Evolutionary conservation across 306 rosid species (phyloP).

Genomic region (Macrotyloma uniflorum): DNA sequence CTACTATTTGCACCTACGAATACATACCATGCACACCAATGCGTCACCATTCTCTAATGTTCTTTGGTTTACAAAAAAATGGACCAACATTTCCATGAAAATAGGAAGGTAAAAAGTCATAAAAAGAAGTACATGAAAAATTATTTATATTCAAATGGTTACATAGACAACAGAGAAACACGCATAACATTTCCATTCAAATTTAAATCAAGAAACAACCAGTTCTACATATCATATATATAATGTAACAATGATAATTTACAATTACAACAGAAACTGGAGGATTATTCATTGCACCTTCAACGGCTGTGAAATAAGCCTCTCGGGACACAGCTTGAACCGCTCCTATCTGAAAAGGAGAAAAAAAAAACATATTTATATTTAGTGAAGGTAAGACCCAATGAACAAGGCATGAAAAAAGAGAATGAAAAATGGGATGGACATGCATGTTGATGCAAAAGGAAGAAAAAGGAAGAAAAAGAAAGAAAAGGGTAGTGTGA

Average conservation of each 20-base stretch:
- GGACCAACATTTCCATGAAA: background rate
- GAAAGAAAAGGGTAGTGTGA: background rate
- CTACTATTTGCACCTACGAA: conserved; percentile 37
- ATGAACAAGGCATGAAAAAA: background rate
- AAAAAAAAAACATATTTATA: background rate
- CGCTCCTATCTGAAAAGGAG: conserved; percentile 79
- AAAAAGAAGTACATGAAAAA: background rate
- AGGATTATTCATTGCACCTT: conserved; percentile 44
- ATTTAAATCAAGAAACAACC: background rate
- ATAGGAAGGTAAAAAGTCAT: background rate
- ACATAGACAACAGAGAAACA: background rate
- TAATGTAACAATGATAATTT: background rate
- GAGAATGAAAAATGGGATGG: background rate
- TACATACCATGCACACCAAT: background rate
- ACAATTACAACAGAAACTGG: background rate
- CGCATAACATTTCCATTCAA: background rate
- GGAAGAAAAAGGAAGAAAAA: background rate
- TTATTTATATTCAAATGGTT: no score
- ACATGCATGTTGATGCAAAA: background rate
- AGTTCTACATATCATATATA: background rate
- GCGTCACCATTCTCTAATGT: background rate
- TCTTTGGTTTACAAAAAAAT: background rate
- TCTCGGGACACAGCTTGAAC: conserved; percentile 79
- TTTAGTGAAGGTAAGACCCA: background rate
- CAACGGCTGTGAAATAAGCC: conserved; percentile 72